Evolutionary conservation across 768 basidiomycete genomes (phyloP), one percentile per base, ranked within the genome.

Genomic region (Dentipellis sp.): DNA sequence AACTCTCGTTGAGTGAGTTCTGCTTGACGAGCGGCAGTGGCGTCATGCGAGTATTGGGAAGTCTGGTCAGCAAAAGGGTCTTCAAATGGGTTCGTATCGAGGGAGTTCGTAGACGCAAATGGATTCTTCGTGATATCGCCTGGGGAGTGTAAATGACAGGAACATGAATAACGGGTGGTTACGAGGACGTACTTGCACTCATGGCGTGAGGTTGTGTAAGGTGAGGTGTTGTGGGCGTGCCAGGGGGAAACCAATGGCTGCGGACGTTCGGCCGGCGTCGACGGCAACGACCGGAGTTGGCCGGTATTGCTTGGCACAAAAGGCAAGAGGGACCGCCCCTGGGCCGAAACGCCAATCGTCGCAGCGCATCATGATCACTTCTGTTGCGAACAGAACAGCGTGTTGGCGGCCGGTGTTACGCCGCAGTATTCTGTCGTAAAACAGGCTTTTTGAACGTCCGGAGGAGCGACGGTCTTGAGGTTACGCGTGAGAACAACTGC

Each of bases 61-160:
- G 55, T 54, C 36, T 72, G 68, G 53, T 69, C 62, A 1, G 77
- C 69, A n/a, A 74, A 64, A 35, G 88, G 89, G 78, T 94, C 92
- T 63, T 91, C 91, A 67, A 94, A 94, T 1, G 91, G 91, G 69
- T 94, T 94, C 55, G 81, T 76, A 66, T 92, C 91, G 51, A 93
- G 84, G 2, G 89, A 89, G 64, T 89, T 82, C 14, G 86, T 81
- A 10, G 90, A 91, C 9, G 88, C 84, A 70, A 93, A 93, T 0
- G 91, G 91, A 62, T 93, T 91, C 66, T 88, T 78, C 49, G 75
- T 76, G 62, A 62, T 66, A 22, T 66, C 71, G 64, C 53, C 63
- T 63, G 55, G 45, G 40, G 3, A 29, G 29, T 29, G 10, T 39
- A 55, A 49, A 37, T 2, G 61, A 59, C 64, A 34, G 50, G 36